These are phyloP conservation scores for Metroxylon sagu DNA, from an alignment of 176 grass and related monocot species.

Conservation along the genomic window DNA sequence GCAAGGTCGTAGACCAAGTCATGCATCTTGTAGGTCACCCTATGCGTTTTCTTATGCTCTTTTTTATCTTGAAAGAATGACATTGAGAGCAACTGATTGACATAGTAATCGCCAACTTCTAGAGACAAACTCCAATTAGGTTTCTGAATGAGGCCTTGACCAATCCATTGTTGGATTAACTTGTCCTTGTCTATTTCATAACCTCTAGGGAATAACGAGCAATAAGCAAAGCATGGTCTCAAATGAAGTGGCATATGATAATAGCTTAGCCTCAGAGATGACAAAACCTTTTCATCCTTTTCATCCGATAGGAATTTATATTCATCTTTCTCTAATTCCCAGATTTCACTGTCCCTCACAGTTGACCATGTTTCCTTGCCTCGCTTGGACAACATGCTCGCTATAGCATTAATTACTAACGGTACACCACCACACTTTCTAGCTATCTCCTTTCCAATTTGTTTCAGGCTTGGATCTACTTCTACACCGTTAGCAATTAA, in stretches of 20 bases:
- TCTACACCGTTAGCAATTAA: too few species aligned
- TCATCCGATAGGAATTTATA: conserved; percentile 3
- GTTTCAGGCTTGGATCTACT: too few species aligned
- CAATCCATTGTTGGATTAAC: conserved; percentile 20
- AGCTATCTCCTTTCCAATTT: conserved; percentile 13
- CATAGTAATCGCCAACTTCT: background rate
- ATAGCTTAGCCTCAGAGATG: conserved; percentile 7
- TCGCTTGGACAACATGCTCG: conserved; percentile 6
- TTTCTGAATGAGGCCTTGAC: conserved; percentile 16
- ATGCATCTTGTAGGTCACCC: background rate
- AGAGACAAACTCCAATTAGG: background rate
- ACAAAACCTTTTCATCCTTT: too few species aligned
- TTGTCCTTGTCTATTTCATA: background rate
- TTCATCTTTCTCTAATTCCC: background rate
- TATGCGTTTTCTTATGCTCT: background rate
- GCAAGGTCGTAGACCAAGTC: conserved; percentile 20
- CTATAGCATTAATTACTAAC: conserved; percentile 19
- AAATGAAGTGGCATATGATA: conserved; percentile 13
- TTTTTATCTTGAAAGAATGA: background rate
- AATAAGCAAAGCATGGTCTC: conserved; percentile 23
- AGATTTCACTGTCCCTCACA: conserved; percentile 12
- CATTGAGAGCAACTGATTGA: conserved; percentile 3
- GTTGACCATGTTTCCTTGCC: background rate
- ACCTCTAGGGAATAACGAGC: conserved; percentile 11
- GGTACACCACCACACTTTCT: conserved; percentile 20